Evolutionary conservation across 768 basidiomycete genomes (phyloP).

Genomic region (Lepiota brunneoincarnata): DNA sequence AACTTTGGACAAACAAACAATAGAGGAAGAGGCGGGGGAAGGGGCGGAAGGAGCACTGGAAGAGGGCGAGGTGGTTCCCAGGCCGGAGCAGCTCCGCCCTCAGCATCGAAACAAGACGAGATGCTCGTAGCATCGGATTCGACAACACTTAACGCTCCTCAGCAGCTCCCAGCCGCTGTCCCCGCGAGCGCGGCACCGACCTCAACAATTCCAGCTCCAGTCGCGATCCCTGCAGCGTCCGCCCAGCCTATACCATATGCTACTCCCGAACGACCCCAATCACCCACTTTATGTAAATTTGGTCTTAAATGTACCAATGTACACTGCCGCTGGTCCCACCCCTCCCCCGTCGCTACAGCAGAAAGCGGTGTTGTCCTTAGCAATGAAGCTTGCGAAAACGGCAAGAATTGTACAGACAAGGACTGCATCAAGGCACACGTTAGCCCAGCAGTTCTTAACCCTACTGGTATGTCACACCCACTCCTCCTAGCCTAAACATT

Average conservation of each 20-base stretch:
- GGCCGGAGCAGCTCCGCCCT: conserved; percentile 18
- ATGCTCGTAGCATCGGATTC: conserved; percentile 13
- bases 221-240: conserved; percentile 27
- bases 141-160: conserved; percentile 21
- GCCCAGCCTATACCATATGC: conserved; percentile 46
- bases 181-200: conserved; percentile 22
- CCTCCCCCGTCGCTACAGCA: conserved; percentile 93
- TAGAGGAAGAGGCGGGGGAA: conserved; percentile 35
- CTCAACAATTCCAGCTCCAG: conserved; percentile 22
- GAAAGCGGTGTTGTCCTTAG: conserved; percentile 95
- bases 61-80: conserved; percentile 46
- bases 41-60: conserved; percentile 43
- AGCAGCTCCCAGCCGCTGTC: conserved; percentile 14
- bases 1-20: conserved; percentile 31
- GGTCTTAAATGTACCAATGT: conserved; percentile 88
- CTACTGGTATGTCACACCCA: conserved; percentile 46
- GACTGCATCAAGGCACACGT: conserved; percentile 93
- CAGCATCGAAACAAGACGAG: conserved; percentile 11
- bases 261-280: conserved; percentile 76
- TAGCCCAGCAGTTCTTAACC: conserved; percentile 77
- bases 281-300: conserved; percentile 93
- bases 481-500: conserved; percentile 6
- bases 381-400: conserved; percentile 89
- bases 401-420: conserved; percentile 86
- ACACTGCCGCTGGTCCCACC: conserved; percentile 89